Percentiles rank a stretch among this genome's conserved stretches.
phyloP scores from a whole-genome alignment of 345 rosid genomes.

The Rhodamnia rubescens region DNA sequence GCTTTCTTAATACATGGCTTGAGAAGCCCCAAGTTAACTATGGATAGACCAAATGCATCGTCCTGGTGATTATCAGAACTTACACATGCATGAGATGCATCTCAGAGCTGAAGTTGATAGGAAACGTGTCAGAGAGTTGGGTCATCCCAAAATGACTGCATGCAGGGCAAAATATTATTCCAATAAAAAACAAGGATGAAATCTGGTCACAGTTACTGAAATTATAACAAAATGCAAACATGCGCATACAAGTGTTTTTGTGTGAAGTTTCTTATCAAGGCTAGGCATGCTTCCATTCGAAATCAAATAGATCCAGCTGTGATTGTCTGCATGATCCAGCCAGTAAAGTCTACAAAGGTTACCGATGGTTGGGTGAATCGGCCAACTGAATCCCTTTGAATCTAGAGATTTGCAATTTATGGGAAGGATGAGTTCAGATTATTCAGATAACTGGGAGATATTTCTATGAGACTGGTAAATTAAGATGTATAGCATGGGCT shows the following conservation, averaged over 20 bases:
- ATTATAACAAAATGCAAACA: background rate
- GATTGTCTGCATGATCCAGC: conserved; percentile 76
- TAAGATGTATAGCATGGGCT: background rate
- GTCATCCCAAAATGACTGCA: conserved; percentile 70
- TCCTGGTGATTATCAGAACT: conserved; percentile 1
- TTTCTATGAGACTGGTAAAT: background rate
- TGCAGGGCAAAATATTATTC: background rate
- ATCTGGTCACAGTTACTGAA: background rate
- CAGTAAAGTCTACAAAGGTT: conserved; percentile 45
- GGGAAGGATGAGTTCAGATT: background rate
- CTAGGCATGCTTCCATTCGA: conserved; percentile 60
- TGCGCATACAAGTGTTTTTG: conserved; percentile 66
- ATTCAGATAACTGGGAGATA: background rate
- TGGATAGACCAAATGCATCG: background rate
- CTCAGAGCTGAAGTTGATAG: conserved; percentile 41
- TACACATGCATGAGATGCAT: conserved; percentile 72
- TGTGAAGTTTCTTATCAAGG: conserved; percentile 48
- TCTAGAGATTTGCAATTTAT: conserved; percentile 52
- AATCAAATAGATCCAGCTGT: conserved; percentile 55
- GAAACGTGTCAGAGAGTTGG: conserved; percentile 51
- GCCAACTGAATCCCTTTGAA: conserved; percentile 57
- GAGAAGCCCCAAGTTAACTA: background rate
- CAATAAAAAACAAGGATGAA: background rate
- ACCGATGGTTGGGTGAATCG: conserved; percentile 65
- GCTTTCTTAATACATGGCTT: background rate